Evolutionary conservation across 2,329 filamentous ascomycete species (phyloP), one percentile per base, ranked within the genome.

Genomic region (Phyllosticta citriasiana): DNA sequence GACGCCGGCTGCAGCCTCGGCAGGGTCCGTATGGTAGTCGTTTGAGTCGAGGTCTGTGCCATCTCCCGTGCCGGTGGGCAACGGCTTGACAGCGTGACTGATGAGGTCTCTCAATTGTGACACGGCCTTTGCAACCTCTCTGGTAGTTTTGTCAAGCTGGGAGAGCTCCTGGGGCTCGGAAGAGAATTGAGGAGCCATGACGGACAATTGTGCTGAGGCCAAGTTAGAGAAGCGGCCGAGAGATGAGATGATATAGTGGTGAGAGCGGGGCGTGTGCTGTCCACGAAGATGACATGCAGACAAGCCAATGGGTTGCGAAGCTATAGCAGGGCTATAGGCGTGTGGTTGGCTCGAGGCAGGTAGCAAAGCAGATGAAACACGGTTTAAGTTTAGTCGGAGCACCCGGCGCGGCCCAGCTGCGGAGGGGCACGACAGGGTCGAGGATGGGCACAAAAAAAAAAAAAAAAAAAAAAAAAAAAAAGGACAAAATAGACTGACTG

Each of bases 1-100:
- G 19, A 65, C 67, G 14, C 67, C 67, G 53, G 71, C 67, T 8
- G 78, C 57, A 71, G 71, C 55, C 71, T 71, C 53, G 72, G 59
- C 1, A 75, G 64, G 2, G 64, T 64, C 27, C 65, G 63, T 40
- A 72, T 69, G 47, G 52, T 62, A 62, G 55, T 73, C 70, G 52
- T 71, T 70, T 25, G 69, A 65, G 16, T 65, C 61, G 9, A 78
- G 64, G 55, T 74, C 68, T 2, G 76, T 73, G 22, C 78, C 78
- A 69, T 80, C 74, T 10, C 77, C 40, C 3, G 77, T 79, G 22
- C 75, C 69, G 40, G 68, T 64, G 7, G 73, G 72, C 0, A 74
- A 60, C 2, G 72, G 67, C 22, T 68, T 68, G 5, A 64, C 50
- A 16, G 68, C 68, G 3, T 71, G 70, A 22, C 68, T 68, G 8